These are phyloP conservation scores for Biscogniauxia sp. DNA, from an alignment of 2,329 filamentous ascomycete species.

Conservation along the genomic window DNA sequence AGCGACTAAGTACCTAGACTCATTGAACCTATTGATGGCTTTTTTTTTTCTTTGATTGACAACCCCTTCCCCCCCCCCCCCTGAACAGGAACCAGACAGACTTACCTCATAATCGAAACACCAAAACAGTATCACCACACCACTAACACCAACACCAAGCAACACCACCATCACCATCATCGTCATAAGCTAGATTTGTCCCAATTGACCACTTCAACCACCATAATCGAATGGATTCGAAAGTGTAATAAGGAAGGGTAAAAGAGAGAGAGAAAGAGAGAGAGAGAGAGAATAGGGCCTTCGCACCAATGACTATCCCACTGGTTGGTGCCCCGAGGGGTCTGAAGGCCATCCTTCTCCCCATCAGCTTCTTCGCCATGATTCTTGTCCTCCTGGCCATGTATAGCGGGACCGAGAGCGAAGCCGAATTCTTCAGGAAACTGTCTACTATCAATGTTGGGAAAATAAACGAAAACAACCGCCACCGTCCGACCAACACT, in stretches of 20 bases:
- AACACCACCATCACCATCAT: not conserved
- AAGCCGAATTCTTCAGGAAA: constrained; percentile 19
- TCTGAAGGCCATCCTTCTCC: constrained; percentile 24
- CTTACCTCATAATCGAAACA: not conserved
- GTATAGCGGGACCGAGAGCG: constrained; percentile 16
- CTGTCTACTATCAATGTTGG: constrained; percentile 21
- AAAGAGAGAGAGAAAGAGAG: too few species aligned
- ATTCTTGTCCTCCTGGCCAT: constrained; percentile 18
- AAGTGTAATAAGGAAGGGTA: not conserved
- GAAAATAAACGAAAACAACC: constrained; percentile 7
- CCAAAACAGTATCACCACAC: not conserved
- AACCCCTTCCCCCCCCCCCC: too few species aligned
- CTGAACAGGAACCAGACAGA: not conserved
- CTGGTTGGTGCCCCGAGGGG: constrained; percentile 14
- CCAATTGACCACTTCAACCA: not conserved
- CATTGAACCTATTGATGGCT: too few species aligned
- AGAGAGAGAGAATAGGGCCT: not conserved
- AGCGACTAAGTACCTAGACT: not conserved
- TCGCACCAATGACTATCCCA: not conserved
- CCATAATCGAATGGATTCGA: not conserved
- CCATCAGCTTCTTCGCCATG: constrained; percentile 17
- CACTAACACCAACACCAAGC: not conserved
- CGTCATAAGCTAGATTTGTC: not conserved
- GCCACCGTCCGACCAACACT: constrained; percentile 21
- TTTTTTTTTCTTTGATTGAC: not conserved